phyloP scores from a whole-genome alignment of 441 rosid species.

The Viola pubescens region DNA sequence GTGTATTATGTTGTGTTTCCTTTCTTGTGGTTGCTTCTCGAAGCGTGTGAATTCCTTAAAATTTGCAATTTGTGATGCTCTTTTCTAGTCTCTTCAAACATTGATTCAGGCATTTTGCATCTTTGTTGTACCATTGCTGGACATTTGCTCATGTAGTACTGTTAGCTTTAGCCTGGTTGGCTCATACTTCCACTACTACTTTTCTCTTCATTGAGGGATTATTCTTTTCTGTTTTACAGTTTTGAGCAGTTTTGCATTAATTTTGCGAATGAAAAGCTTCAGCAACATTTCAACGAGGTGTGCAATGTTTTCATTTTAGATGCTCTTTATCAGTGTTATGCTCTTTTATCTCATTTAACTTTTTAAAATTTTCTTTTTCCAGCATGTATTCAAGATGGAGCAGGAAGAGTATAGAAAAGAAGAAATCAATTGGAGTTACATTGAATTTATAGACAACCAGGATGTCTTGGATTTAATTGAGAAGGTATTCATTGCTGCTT shows the following conservation, averaged over 20 bases:
- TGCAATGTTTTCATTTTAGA: slow-evolving; percentile 10
- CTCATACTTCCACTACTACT: slow-evolving; percentile 2
- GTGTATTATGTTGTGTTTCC: too few relatives aligned
- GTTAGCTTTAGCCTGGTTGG: not conserved
- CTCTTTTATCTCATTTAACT: slow-evolving; percentile 16
- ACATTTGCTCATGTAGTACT: not conserved
- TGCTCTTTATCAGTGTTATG: slow-evolving; percentile 5
- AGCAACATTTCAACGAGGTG: slow-evolving; percentile 98
- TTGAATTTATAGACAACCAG: slow-evolving; percentile 93
- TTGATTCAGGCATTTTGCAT: not conserved
- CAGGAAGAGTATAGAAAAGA: slow-evolving; percentile 95
- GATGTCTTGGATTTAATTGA: slow-evolving; percentile 93
- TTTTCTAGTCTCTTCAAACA: not conserved
- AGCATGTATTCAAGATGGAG: slow-evolving; percentile 99
- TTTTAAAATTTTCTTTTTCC: slow-evolving; percentile 23
- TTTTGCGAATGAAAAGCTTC: slow-evolving; percentile 97
- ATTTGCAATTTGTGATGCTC: not conserved
- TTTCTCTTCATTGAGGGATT: slow-evolving; percentile 15
- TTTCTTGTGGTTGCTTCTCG: too few relatives aligned
- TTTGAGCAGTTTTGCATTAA: slow-evolving; percentile 98
- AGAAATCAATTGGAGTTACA: slow-evolving; percentile 95
- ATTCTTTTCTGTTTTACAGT: slow-evolving; percentile 36
- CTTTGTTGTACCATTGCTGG: not conserved
- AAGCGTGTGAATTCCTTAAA: too few relatives aligned
- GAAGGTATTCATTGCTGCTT: slow-evolving; percentile 43